Base-by-base conservation (phyloP, 164 flowering plant genomes). In the Brasenia schreberi region DNA sequence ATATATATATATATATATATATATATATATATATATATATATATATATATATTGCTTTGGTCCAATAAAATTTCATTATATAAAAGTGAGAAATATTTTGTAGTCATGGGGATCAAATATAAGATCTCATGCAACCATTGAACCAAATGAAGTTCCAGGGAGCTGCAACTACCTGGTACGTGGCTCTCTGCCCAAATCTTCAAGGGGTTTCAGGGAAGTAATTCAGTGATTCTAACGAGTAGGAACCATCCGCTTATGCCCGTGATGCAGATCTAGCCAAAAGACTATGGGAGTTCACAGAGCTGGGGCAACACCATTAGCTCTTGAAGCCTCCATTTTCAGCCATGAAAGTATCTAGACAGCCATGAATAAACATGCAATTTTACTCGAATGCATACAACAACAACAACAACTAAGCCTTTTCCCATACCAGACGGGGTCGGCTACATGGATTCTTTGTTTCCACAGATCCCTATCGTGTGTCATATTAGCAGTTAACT, bases 211-310 rank as follows among this genome's bases (percentile, higher is more conserved):
- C 65, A 7, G 65, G 43, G 14, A 63, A 19, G 33, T 63, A 63
- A 0, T 63, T 63, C 45, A 4, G 0, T 27, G 43, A 63, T 11
- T 63, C 45, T 42, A 63, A 63, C 14, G 43, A 63, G 43, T 14
- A 18, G 7, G n/a, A 65, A 18, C 59, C 63, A 72, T 73, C 27
- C 67, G 45, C 59, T 2, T 19, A 65, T 18, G 67, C 56, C 42
- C 17, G 67, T 10, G 67, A 65, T 33, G 59, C 11, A 6, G 67
- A 42, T 5, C 58, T 65, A 52, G 67, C 58, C 11, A 45, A 45
- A 5, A 10, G 27, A 19, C 67, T 65, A 11, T 65, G 67, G 59
- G 67, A 65, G n/a, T 65, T 65, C 58, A 65, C 33, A 23, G 27
- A 65, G 12, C 49, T 73, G 39, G 39, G 39, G 39, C 39, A 33